Base-by-base conservation (phyloP, 2,329 filamentous ascomycete genomes). In the Colletotrichum sp. region DNA sequence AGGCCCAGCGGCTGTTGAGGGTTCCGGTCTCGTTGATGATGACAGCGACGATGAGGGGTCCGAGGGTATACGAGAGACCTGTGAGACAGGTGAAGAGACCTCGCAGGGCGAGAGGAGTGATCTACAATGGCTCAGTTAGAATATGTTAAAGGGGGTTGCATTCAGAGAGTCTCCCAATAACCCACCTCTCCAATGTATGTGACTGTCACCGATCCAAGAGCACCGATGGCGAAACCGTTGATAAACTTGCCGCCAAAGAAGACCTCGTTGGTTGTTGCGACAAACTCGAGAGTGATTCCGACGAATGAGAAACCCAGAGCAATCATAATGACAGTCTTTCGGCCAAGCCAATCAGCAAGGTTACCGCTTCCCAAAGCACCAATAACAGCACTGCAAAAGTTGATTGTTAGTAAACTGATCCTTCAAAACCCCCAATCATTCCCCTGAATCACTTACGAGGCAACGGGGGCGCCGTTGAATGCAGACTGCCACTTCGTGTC, bases 221-320 rank as follows among this genome's bases (percentile, higher is more conserved):
- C 78, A 55, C 82, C 82, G 30, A 81, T 80, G 0, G 84, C 83
- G 71, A 87, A 86, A 2, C 85, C 86, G 65, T 87, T 86, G 49
- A 87, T 72, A 71, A 87, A 85, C 75, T 87, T 87, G 19, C 85
- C 86, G 30, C 82, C 80, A 64, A 87, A 86, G 80, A 87, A 87
- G 30, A 85, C 75, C 25, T 80, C 81, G 27, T 86, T 86, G 2
- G 84, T 82, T 1, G 85, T 87, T 11, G 86, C 82, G 12, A 86
- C 80, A 52, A 87, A 85, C 73, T 87, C 85, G 78, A 87, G 81
- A 8, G 84, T 85, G 62, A 87, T 81, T 19, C 85, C 84, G 19
- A 80, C 83, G 65, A 84, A 85, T 15, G 84, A 82, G 30, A 86
- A 78, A 11, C 82, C 72, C 3, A 87, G 78, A 19, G 82, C 82